A percentile compares a stretch with the other conserved stretches of the same genome.
Conservation (phyloP, 2,329 filamentous ascomycete species). For the Apiospora pterosperma region DNA sequence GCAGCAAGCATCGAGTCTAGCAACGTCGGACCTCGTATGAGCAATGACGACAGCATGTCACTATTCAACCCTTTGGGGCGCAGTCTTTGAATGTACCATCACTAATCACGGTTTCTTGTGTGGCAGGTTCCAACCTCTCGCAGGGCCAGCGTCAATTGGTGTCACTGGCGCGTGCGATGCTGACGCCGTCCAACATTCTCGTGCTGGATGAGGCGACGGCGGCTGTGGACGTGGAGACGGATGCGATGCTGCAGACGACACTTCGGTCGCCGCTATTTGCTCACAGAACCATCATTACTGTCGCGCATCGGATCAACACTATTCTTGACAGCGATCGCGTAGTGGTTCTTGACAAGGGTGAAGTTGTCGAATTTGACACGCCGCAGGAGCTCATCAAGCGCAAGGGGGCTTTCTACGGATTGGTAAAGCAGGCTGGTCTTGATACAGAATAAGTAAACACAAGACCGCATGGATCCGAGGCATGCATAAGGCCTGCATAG, state of each 20-base stretch:
- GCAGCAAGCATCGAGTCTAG: not conserved
- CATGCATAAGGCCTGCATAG: not conserved
- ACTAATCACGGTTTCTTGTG: not conserved
- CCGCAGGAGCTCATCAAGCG: slow-evolving; percentile 73
- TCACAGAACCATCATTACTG: slow-evolving; percentile 95
- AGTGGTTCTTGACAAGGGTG: slow-evolving; percentile 86
- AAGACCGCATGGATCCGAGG: not conserved
- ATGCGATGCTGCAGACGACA: slow-evolving; percentile 63
- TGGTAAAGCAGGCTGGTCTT: slow-evolving; percentile 89
- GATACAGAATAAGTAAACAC: slow-evolving; percentile 36
- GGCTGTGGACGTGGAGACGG: slow-evolving; percentile 65
- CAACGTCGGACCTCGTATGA: not conserved
- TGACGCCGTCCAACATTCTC: slow-evolving; percentile 94
- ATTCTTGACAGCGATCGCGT: slow-evolving; percentile 88
- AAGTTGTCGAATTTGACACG: slow-evolving; percentile 89
- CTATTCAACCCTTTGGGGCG: not conserved
- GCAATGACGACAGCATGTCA: not conserved
- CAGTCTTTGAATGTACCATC: not conserved
- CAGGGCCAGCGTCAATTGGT: slow-evolving; percentile 93
- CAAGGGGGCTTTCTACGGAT: slow-evolving; percentile 78
- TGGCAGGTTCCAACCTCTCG: slow-evolving; percentile 83
- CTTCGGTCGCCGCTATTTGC: slow-evolving; percentile 68
- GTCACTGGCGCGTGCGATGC: slow-evolving; percentile 86
- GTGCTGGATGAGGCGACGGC: slow-evolving; percentile 96
- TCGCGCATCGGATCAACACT: slow-evolving; percentile 97